These are phyloP conservation scores for Spinellus fusiger DNA, from an alignment of 192 early-diverging fungal genomes.

Conservation along the genomic window DNA sequence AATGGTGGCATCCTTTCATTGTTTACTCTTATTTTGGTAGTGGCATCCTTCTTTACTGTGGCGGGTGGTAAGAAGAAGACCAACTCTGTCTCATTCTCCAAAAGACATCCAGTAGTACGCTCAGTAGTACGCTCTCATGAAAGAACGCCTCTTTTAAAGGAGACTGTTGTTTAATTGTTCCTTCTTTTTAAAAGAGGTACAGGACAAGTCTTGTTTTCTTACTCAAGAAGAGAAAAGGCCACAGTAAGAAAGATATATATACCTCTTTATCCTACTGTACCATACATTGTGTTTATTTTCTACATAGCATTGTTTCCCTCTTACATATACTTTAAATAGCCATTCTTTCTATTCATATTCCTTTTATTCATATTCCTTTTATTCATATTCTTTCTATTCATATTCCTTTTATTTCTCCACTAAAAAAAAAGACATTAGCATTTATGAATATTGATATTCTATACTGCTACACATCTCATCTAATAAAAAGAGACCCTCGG, in stretches of 20 bases:
- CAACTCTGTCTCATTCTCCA: not conserved
- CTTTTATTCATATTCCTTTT: not conserved
- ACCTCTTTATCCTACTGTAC: too few species aligned
- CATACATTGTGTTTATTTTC: not conserved
- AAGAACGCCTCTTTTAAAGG: not conserved
- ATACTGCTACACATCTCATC: too few species aligned
- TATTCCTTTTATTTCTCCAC: not conserved
- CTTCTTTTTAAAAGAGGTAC: too few species aligned
- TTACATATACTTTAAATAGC: not conserved
- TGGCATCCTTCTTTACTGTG: not conserved
- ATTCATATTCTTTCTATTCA: not conserved
- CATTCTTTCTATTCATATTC: not conserved
- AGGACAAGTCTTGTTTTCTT: too few species aligned
- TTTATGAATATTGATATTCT: too few species aligned
- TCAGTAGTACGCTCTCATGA: too few species aligned
- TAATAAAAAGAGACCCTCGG: too few species aligned
- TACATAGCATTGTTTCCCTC: not conserved
- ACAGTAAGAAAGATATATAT: too few species aligned
- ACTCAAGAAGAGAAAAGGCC: too few species aligned
- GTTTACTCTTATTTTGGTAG: not conserved
- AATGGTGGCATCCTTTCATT: not conserved
- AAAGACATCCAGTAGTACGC: too few species aligned
- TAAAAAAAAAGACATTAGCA: too few species aligned
- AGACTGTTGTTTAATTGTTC: too few species aligned
- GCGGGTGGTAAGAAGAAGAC: not conserved